Evolutionary conservation across 805 yeast species (phyloP), one percentile per base, ranked within the genome.

Genomic region (Metschnikowia arizonensis): DNA sequence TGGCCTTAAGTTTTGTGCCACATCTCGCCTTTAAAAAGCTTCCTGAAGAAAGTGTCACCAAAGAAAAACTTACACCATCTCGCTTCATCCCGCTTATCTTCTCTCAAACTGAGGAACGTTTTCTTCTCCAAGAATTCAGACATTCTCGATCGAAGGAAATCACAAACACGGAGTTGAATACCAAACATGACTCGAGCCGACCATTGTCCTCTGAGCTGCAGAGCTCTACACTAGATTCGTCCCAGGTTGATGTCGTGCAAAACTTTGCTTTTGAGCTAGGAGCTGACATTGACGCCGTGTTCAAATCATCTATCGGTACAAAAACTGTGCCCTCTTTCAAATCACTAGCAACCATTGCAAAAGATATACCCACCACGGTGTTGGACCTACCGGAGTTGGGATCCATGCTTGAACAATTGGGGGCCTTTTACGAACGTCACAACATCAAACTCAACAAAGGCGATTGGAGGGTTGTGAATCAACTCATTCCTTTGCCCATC

Each of bases 381-480:
- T 42, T 49, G 2, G 61, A 63, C 28, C 46, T 68, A 9, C 50
- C 48, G 4, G 75, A 71, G 49, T 60, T 66, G 40, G 76, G 68
- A 40, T 60, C 66, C 26, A 66, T 72, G 73, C 35, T 72, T 39
- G 58, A 56, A 3, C 77, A 72, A 38, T 45, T 53, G 3, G 41
- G 33, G 2, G 33, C 29, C 14, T 48, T 29, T 28, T 52, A 46
- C 35, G 36, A 28, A 17, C 29, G 45, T 9, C 45, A 44, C 26
- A 48, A 44, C 19, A 35, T 50, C 4, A 29, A 44, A 2, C 52
- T 48, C 24, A 34, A 32, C 10, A 35, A 32, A 2, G 33, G 41
- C 32, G 48, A 48, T n/a, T 15, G 26, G 9, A 33, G 33, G 24
- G 26, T 26, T 5, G 39, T 42, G 1, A 14, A 18, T 3, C 26